Evolutionary conservation across 176 grass and related monocot species (phyloP), one percentile per base, ranked within the genome.

Genomic region (Triticum monococcum): DNA sequence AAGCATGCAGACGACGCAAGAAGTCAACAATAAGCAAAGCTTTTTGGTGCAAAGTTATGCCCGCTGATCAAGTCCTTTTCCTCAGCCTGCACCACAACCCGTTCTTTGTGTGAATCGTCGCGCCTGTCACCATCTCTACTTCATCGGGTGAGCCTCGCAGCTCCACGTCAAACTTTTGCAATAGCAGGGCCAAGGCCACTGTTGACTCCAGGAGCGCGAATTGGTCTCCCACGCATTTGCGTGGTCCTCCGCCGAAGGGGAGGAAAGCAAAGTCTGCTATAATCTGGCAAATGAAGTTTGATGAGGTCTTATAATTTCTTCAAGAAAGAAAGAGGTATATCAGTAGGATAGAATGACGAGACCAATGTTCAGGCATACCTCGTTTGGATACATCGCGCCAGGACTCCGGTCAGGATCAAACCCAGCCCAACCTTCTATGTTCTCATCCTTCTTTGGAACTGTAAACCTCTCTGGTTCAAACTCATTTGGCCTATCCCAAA

Each of bases 401-500:
- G 88, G 91, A 80, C 96, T 98, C 40, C 91, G 63, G 33, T 40
- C 48, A 64, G 96, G 93, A 84, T 98, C 91, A 86, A 91, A 98
- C 84, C 96, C 96, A 80, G 96, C 90, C 96, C 96, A 98, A 36
- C 96, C 91, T 77, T 92, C 90, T 72, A 92, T 89, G 30, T 52
- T 81, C 87, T 98, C 91, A 13, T 93, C 94, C 57, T 35, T 89
- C 70, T 98, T 94, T 72, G 84, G 62, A 82, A 90, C 84, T 81
- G 93, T 89, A 89, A 96, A 98, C 75, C 93, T 92, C 84, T 98
- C 93, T 31, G 91, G 96, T 69, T 96, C 93, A 52, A 98, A 98
- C 70, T 98, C 93, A 89, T 94, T 72, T 32, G 96, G 93, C 25
- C 69, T 63, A 64, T 98, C 90, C 96, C 96, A 98, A 80, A 95